phyloP scores from a whole-genome alignment of 179 eudicot genomes.

The Nepenthes alata region DNA sequence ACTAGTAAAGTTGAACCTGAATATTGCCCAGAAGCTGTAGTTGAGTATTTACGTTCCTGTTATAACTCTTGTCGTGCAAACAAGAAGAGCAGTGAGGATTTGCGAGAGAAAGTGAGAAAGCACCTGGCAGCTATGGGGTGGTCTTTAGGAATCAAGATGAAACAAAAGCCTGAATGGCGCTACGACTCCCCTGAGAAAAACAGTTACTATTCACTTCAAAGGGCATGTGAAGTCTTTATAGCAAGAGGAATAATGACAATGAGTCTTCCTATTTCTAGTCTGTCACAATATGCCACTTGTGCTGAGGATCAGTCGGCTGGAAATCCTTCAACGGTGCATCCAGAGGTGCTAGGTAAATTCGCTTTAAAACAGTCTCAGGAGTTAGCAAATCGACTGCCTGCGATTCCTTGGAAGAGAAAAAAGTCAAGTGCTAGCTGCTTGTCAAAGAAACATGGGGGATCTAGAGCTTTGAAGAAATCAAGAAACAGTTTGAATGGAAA shows the following conservation, averaged over 20 bases:
- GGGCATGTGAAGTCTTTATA: slow-evolving; percentile 38
- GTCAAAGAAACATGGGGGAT: slow-evolving; percentile 22
- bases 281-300: slow-evolving; percentile 3
- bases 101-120: slow-evolving; percentile 33
- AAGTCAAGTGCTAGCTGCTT: slow-evolving; percentile 6
- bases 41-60: slow-evolving; percentile 15
- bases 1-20: slow-evolving; percentile 23
- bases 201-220: slow-evolving; percentile 29
- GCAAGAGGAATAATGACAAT: slow-evolving; percentile 9
- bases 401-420: background rate
- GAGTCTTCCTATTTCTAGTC: slow-evolving; percentile 6
- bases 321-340: slow-evolving; percentile 5
- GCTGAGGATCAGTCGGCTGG: slow-evolving; percentile 7
- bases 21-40: slow-evolving; percentile 44
- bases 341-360: slow-evolving; percentile 5
- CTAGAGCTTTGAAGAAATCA: slow-evolving; percentile 12
- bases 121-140: slow-evolving; percentile 69
- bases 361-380: slow-evolving; percentile 8
- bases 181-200: slow-evolving; percentile 42
- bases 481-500: slow-evolving; percentile 10
- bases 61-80: background rate
- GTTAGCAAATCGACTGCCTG: background rate
- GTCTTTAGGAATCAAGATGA: slow-evolving; percentile 22
- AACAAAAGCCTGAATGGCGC: slow-evolving; percentile 21
- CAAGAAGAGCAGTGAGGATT: background rate